Evolutionary conservation across 73 alveolate species (phyloP), one percentile per base, ranked within the genome.

Genomic region (Uronychia binucleata): DNA sequence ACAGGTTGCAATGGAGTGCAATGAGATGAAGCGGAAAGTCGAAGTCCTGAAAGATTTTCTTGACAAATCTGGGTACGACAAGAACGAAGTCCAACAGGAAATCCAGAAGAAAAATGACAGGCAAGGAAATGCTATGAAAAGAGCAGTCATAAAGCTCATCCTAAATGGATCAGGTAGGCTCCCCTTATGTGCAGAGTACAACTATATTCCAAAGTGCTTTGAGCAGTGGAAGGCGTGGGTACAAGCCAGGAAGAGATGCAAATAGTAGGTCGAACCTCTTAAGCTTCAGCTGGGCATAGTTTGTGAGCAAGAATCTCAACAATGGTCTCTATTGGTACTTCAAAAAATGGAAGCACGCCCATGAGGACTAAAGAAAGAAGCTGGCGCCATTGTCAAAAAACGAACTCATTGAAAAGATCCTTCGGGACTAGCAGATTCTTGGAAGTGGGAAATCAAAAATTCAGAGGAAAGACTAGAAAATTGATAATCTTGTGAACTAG

Each of bases 181-280:
- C 67, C 5, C 67, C 67, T 46, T 11, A 46, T 46, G 5, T 19
- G n/a, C 19, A 46, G 93, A 90, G 11, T 90, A 77, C 59, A 46
- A 75, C n/a, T 78, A 86, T 0, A 67, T 90, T 77, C 96, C 96
- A 0, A 90, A 80, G 78, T 91, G 92, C 26, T 81, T 90, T 57
- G 82, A 90, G 14, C 82, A 90, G 74, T 81, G 90, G 86, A 90
- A 90, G 34, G 77, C 90, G 1, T 90, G 95, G 95, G 78, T 82
- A 29, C 26, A 75, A 75, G 81, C 81, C n/a, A 84, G 95, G 34
- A 84, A 85, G 31, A 8, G 75, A 46, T 35, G 58, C 79, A 77
- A 33, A 60, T 1, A 85, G 79, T 79, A 83, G 87, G 74, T 88
- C n/a, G n/a, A 46, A 11, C 19, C 67, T 46, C 5, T 11, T 46